Conservation (phyloP, 768 basidiomycete species). For the Sporobolomyces phaffii region DNA sequence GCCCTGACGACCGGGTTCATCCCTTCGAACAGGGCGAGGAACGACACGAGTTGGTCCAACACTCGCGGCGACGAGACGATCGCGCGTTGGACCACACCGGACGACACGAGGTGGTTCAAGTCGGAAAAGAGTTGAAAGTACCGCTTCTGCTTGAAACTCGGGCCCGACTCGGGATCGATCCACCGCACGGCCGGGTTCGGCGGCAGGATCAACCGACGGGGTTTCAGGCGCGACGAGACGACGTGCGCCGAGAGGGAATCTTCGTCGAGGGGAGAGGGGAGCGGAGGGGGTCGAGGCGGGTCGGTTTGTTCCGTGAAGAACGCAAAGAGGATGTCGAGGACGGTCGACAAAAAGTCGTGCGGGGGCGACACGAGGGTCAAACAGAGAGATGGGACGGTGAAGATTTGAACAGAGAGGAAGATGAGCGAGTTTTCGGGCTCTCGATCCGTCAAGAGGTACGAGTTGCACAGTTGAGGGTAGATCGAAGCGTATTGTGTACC, state of each 20-base stretch:
- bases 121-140: slow-evolving; percentile 81
- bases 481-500: slow-evolving; percentile 30
- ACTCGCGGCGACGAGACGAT: slow-evolving; percentile 65
- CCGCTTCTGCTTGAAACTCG: slow-evolving; percentile 87
- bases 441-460: slow-evolving; percentile 84
- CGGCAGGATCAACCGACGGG: slow-evolving; percentile 52
- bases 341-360: slow-evolving; percentile 65
- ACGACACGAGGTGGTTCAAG: slow-evolving; percentile 64
- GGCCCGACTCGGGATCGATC: slow-evolving; percentile 68
- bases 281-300: neutral
- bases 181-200: slow-evolving; percentile 43
- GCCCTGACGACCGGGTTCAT: slow-evolving; percentile 85
- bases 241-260: slow-evolving; percentile 1
- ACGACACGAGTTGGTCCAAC: slow-evolving; percentile 64
- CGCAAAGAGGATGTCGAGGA: slow-evolving; percentile 75
- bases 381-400: slow-evolving; percentile 74
- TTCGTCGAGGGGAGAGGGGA: neutral
- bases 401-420: slow-evolving; percentile 84
- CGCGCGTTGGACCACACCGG: slow-evolving; percentile 62
- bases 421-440: slow-evolving; percentile 94
- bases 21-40: slow-evolving; percentile 85
- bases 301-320: slow-evolving; percentile 79
- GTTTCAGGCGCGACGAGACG: slow-evolving; percentile 53
- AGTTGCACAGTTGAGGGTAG: slow-evolving; percentile 79
- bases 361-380: slow-evolving; percentile 69